Evolutionary conservation across 2,329 filamentous ascomycete genomes (phyloP).

Genomic region (Davidsoniella virescens): DNA sequence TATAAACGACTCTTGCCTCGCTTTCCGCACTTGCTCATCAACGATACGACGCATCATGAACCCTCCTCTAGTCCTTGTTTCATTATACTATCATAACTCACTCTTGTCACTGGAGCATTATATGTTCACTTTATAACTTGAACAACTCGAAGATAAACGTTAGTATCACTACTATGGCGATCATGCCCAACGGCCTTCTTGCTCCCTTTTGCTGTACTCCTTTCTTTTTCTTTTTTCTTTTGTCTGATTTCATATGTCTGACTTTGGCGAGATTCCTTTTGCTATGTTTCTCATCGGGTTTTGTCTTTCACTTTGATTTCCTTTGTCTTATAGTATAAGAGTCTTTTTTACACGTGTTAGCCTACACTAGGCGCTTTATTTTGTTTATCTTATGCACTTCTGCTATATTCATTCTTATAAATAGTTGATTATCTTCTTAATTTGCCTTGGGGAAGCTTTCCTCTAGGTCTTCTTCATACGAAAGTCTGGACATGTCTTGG

Average conservation of each 20-base stretch:
- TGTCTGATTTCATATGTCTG: neutral
- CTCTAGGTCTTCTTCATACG: too few species aligned
- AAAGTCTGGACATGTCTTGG: too few species aligned
- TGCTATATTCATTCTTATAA: neutral
- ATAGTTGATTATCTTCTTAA: too few species aligned
- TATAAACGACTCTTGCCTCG: too few species aligned
- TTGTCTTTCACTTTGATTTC: neutral
- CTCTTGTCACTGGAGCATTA: neutral
- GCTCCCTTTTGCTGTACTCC: neutral
- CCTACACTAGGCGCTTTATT: slow-evolving; percentile 1
- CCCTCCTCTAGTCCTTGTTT: neutral
- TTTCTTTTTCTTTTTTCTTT: neutral
- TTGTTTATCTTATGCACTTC: neutral
- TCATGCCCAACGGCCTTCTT: neutral
- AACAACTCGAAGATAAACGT: too few species aligned
- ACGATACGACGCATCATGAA: too few species aligned
- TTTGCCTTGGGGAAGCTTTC: too few species aligned
- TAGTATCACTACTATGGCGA: too few species aligned
- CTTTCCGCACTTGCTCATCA: too few species aligned
- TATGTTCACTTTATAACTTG: too few species aligned
- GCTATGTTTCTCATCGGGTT: neutral
- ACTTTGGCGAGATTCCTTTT: neutral
- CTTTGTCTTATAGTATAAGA: neutral
- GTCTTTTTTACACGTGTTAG: neutral
- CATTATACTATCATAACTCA: neutral